These are phyloP conservation scores for Lactifluus pinguis DNA, from an alignment of 768 basidiomycete genomes.

Conservation along the genomic window DNA sequence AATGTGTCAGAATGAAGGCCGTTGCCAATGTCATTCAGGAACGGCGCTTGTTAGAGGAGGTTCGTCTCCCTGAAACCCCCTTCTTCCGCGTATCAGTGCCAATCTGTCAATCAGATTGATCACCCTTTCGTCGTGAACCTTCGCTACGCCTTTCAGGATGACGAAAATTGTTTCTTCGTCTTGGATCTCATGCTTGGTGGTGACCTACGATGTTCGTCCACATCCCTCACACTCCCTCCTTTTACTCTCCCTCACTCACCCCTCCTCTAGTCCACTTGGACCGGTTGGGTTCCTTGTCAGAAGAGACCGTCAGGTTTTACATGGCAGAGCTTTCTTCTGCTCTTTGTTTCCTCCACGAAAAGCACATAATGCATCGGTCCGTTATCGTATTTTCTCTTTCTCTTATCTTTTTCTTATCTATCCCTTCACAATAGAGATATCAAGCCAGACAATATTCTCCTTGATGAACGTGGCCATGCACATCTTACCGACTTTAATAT, in stretches of 20 bases:
- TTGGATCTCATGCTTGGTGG: conserved; percentile 96
- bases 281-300: conserved; percentile 61
- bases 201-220: conserved; percentile 75
- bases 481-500: conserved; percentile 99
- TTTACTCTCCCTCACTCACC: not conserved
- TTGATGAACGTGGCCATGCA: conserved; percentile 92
- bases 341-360: conserved; percentile 84
- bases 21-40: conserved; percentile 98
- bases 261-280: conserved; percentile 71
- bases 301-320: conserved; percentile 79
- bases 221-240: not conserved
- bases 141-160: conserved; percentile 95
- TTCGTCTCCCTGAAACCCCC: conserved; percentile 25
- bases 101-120: conserved; percentile 56
- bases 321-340: conserved; percentile 85
- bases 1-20: conserved; percentile 98
- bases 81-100: conserved; percentile 19
- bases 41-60: conserved; percentile 90
- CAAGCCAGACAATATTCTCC: conserved; percentile 95
- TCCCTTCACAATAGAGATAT: conserved; percentile 53
- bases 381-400: conserved; percentile 27
- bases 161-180: conserved; percentile 98
- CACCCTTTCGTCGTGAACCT: conserved; percentile 93
- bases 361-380: conserved; percentile 92
- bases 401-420: not conserved